These are phyloP conservation scores for Aspergillus homomorphus DNA, from an alignment of 495 filamentous ascomycete species.

Conservation along the genomic window DNA sequence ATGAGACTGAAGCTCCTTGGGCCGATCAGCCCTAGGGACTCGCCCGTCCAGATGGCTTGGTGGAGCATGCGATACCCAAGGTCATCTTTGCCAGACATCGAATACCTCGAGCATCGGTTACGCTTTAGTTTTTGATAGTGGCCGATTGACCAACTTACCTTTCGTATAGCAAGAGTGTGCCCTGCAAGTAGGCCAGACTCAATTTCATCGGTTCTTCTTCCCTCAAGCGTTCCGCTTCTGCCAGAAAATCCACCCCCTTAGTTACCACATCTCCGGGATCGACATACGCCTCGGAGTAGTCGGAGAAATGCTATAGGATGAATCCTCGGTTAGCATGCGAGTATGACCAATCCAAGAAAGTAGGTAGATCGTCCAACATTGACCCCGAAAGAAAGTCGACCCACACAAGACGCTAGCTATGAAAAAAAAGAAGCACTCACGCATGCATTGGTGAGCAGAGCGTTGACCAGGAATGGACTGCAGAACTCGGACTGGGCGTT, in stretches of 20 bases:
- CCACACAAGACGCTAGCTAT: neutral
- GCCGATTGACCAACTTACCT: conserved; percentile 20
- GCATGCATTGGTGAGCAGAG: conserved; percentile 49
- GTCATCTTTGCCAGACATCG: conserved; percentile 42
- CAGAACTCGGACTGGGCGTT: conserved; percentile 42
- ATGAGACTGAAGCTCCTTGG: conserved; percentile 19
- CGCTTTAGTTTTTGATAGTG: neutral
- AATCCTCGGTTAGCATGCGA: neutral
- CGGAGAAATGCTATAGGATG: conserved; percentile 38
- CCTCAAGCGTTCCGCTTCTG: conserved; percentile 40
- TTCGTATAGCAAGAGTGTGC: conserved; percentile 42
- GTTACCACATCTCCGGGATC: conserved; percentile 41
- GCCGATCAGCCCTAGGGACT: conserved; percentile 37
- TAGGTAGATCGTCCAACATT: neutral
- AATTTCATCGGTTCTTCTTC: conserved; percentile 22
- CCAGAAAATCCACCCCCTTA: conserved; percentile 42
- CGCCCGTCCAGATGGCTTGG: conserved; percentile 38
- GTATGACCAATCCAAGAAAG: neutral
- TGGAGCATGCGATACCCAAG: conserved; percentile 44
- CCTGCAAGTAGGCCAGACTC: conserved; percentile 39
- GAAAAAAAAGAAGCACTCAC: conserved; percentile 24
- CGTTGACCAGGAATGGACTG: conserved; percentile 53
- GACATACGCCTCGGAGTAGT: conserved; percentile 45
- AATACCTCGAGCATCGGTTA: conserved; percentile 28
- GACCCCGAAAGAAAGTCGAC: too few relatives aligned